phyloP scores from a whole-genome alignment of 495 filamentous ascomycete genomes.

The Penicillium pulvis region DNA sequence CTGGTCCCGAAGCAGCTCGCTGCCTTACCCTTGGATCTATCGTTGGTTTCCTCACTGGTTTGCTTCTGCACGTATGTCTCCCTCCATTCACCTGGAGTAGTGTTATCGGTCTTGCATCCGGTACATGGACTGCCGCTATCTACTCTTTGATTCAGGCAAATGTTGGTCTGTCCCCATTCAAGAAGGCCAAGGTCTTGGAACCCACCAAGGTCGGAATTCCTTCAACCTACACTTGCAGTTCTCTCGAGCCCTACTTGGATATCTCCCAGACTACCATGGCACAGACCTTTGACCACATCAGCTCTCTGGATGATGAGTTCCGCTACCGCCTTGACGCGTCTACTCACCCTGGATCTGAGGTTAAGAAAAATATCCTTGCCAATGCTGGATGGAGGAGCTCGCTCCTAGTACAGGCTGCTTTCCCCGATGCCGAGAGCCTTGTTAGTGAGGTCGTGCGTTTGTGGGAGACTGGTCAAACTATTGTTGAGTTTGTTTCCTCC shows the following conservation, averaged over 20 bases:
- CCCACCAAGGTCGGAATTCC: background rate
- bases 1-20: conserved; percentile 2
- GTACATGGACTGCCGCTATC: conserved; percentile 7
- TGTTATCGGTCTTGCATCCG: conserved; percentile 4
- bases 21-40: conserved; percentile 4
- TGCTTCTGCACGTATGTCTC: background rate
- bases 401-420: background rate
- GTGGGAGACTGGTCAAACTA: conserved; percentile 5
- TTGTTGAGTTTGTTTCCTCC: conserved; percentile 7
- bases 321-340: background rate
- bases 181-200: background rate
- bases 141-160: conserved; percentile 8
- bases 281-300: conserved; percentile 6
- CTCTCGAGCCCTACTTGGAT: conserved; percentile 7
- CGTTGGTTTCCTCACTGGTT: conserved; percentile 4
- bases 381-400: background rate
- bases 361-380: conserved; percentile 3
- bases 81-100: conserved; percentile 5
- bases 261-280: conserved; percentile 8
- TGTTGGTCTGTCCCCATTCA: conserved; percentile 1
- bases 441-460: background rate
- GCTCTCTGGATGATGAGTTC: background rate
- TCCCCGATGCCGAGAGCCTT: conserved; percentile 4
- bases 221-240: conserved; percentile 2
- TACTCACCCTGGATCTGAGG: conserved; percentile 3